Percentiles rank a stretch among this genome's conserved stretches.
Evolutionary conservation across 2,329 filamentous ascomycete genomes (phyloP).

Genomic region (Aschersonia sp.): DNA sequence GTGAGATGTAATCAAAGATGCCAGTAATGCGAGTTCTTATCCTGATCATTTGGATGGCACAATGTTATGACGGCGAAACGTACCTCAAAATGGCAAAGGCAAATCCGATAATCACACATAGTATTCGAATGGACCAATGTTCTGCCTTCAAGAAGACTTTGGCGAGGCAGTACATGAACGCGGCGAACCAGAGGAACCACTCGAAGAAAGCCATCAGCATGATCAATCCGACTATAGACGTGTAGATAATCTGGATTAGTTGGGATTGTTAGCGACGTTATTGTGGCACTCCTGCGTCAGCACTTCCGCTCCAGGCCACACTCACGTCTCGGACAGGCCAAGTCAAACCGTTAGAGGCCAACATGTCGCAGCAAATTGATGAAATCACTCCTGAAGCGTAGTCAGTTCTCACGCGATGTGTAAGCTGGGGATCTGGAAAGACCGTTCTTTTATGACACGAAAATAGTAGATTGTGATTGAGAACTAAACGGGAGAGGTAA

Average conservation of each 20-base stretch:
- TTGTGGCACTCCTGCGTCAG: background rate
- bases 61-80: slow-evolving; percentile 7
- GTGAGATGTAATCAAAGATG: no score
- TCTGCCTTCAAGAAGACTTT: slow-evolving; percentile 87
- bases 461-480: no score
- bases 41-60: background rate
- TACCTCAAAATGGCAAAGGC: slow-evolving; percentile 67
- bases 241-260: slow-evolving; percentile 59
- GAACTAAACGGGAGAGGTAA: no score
- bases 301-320: background rate
- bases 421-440: no score
- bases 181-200: slow-evolving; percentile 90
- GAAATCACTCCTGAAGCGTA: background rate
- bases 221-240: slow-evolving; percentile 62
- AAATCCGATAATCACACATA: slow-evolving; percentile 62
- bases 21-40: no score
- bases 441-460: no score
- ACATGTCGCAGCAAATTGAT: background rate
- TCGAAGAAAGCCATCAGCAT: slow-evolving; percentile 79
- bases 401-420: background rate
- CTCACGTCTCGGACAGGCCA: background rate
- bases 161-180: slow-evolving; percentile 78
- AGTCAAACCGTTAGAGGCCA: background rate
- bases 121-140: slow-evolving; percentile 64
- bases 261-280: background rate